phyloP scores from a whole-genome alignment of 352 stramenopile genomes.

The Blastocystis sp. region DNA sequence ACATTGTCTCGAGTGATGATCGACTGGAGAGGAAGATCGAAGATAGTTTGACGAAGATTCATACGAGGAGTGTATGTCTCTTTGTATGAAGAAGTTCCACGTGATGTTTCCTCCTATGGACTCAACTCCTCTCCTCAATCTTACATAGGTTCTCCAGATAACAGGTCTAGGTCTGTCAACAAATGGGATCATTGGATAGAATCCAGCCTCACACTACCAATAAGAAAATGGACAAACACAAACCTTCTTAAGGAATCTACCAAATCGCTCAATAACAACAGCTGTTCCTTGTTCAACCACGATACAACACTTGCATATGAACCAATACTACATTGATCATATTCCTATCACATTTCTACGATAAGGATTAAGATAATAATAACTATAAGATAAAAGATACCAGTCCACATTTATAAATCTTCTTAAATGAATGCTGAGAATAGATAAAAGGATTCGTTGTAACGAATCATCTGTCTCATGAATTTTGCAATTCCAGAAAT shows the following conservation, averaged over 20 bases:
- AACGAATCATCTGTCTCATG: no score
- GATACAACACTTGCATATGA: conserved; percentile 42
- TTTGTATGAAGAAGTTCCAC: not conserved
- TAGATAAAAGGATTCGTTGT: no score
- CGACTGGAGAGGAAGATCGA: conserved; percentile 59
- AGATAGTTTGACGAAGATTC: conserved; percentile 52
- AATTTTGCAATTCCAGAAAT: not conserved
- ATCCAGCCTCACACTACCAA: conserved; percentile 62
- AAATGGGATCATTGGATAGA: conserved; percentile 65
- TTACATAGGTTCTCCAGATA: conserved; percentile 47
- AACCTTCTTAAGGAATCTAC: conserved; percentile 61
- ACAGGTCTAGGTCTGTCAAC: conserved; percentile 62
- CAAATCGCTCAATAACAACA: conserved; percentile 66
- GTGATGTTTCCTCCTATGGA: conserved; percentile 11
- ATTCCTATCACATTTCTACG: not conserved
- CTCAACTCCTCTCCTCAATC: not conserved
- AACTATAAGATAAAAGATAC: not conserved
- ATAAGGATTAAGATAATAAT: not conserved
- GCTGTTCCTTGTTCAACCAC: conserved; percentile 63
- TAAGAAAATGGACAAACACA: not conserved
- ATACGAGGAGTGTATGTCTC: not conserved
- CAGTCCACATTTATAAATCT: not conserved
- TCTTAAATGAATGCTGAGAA: no score
- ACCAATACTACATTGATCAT: conserved; percentile 39
- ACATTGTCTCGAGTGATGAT: conserved; percentile 67